Evolutionary conservation across 108 stramenopile genomes (phyloP), one percentile per base, ranked within the genome.

Genomic region (Pinguiococcus pyrenoidosus): DNA sequence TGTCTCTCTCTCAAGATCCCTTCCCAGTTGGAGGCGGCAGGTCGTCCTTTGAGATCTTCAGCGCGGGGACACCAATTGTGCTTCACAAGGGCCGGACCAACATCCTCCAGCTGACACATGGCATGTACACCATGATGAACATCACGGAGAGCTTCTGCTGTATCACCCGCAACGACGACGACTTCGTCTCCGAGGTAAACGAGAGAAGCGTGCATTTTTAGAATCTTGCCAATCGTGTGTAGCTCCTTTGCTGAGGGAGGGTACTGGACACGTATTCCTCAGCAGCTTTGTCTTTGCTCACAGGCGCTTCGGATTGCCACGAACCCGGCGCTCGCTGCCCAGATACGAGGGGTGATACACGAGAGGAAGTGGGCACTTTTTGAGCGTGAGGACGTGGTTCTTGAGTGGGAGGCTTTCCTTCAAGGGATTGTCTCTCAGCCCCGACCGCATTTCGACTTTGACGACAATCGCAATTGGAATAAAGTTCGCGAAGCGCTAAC

Each of bases 101-200:
- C 21, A 32, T 68, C 7, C 41, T 68, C 7, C 57, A 64, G 57
- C 30, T 68, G 7, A 64, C 62, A 1, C 39, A 49, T 30, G 66
- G 57, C 28, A 68, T 68, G 66, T 68, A 68, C 57, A 47, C 54
- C 7, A 39, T 49, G 4, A 68, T 68, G 62, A 59, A 59, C 13
- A 25, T 26, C 26, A 12, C 26, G n/a, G n/a, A n/a, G 21, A 20
- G 39, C 26, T 21, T 29, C 7, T 21, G 13, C 3, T 42, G 39
- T 13, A 24, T 54, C 9, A 27, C 39, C 12, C 32, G 42, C 37
- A 34, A 16, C 5, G 21, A 37, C 22, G 25, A 27, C 0, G 52
- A 41, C 16, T 43, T 41, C 33, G 52, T 54, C 10, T 9, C 25
- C n/a, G 42, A 38, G 0, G 52, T 54, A 1, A 2, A 7, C 24